phyloP scores from a whole-genome alignment of 306 rosid species.

The Ormosia emarginata region DNA sequence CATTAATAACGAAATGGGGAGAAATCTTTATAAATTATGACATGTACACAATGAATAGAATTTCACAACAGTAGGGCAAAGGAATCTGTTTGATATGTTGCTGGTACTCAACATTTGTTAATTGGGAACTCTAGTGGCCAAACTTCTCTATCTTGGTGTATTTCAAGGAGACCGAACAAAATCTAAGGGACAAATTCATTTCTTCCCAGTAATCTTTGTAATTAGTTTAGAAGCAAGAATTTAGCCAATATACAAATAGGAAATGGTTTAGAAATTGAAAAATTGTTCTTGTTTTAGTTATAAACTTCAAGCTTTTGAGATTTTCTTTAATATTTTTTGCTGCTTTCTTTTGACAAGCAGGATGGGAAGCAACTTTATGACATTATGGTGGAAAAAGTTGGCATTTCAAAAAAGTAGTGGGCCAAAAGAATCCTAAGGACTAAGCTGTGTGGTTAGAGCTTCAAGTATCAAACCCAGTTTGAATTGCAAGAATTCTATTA shows the following conservation, averaged over 20 bases:
- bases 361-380: conserved; percentile 94
- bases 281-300: conserved; percentile 8
- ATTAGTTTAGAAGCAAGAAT: conserved; percentile 27
- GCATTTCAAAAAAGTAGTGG: conserved; percentile 81
- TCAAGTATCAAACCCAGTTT: not conserved
- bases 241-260: conserved; percentile 2
- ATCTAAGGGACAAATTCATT: conserved; percentile 93
- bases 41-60: too few relatives aligned
- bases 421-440: conserved; percentile 46
- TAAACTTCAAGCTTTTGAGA: not conserved
- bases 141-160: conserved; percentile 83
- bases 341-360: conserved; percentile 43
- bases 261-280: not conserved
- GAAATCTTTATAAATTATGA: too few relatives aligned
- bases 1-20: too few relatives aligned
- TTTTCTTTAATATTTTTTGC: conserved; percentile 19
- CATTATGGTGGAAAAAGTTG: conserved; percentile 92
- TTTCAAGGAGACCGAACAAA: conserved; percentile 94
- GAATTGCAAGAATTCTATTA: not conserved
- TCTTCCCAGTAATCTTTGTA: conserved; percentile 91
- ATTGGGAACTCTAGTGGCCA: conserved; percentile 99
- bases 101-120: conserved; percentile 86
- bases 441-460: conserved; percentile 17
- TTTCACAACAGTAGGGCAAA: not conserved
- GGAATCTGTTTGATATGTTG: conserved; percentile 25